Evolutionary conservation across 2,329 filamentous ascomycete species (phyloP).

Genomic region (Stenocarpella maydis): DNA sequence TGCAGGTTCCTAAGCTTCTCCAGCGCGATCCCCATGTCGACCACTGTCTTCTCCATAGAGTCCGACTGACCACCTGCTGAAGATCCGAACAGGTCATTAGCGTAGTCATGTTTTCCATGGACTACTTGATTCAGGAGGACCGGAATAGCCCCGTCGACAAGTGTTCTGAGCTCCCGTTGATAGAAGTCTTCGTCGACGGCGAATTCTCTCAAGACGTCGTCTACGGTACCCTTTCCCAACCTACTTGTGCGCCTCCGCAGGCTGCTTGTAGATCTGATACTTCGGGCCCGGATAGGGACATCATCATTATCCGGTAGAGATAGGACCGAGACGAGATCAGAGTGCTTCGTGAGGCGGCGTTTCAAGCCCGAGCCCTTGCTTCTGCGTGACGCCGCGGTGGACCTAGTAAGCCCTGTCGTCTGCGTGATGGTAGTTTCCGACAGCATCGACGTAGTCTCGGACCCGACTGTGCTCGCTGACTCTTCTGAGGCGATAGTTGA

Average conservation of each 20-base stretch:
- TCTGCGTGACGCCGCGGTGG: conserved; percentile 54
- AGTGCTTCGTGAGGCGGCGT: conserved; percentile 86
- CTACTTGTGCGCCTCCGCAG: conserved; percentile 76
- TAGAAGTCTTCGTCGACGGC: conserved; percentile 87
- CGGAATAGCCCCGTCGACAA: conserved; percentile 94
- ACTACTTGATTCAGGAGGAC: conserved; percentile 88
- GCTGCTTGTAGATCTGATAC: conserved; percentile 79
- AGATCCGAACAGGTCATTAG: conserved; percentile 73
- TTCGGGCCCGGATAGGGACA: conserved; percentile 68
- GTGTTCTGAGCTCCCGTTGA: conserved; percentile 86
- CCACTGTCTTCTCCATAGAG: conserved; percentile 81
- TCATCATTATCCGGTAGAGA: conserved; percentile 71
- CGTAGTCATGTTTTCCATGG: conserved; percentile 70
- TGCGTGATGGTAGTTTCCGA: conserved; percentile 63
- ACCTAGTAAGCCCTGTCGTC: conserved; percentile 58
- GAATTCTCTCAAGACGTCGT: conserved; percentile 82
- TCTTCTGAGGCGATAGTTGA: conserved; percentile 66
- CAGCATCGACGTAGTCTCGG: conserved; percentile 59
- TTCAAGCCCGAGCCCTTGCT: conserved; percentile 64
- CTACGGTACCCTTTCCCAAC: conserved; percentile 72
- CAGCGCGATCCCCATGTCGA: conserved; percentile 91
- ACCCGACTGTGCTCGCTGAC: conserved; percentile 53
- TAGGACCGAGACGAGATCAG: conserved; percentile 91
- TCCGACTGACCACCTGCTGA: conserved; percentile 62
- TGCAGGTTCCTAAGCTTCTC: conserved; percentile 85